Base-by-base conservation (phyloP, 176 grass and related monocot genomes). In the Luzula sylvatica region DNA sequence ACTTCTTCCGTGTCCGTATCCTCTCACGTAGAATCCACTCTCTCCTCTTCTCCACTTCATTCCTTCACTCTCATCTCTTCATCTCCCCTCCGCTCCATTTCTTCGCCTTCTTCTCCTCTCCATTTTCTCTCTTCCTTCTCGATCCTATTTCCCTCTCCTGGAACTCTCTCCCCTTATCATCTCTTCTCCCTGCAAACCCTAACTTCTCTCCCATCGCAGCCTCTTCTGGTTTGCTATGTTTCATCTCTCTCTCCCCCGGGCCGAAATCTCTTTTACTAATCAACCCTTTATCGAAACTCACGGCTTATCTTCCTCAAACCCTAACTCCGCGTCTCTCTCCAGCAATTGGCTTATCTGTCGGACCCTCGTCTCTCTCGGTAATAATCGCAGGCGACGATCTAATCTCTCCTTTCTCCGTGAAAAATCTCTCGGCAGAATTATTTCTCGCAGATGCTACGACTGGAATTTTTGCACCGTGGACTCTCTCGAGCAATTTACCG, bases 351-450 rank as follows among this genome's bases (percentile, higher is more conserved):
- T 75, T 96, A 53, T 61, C 90, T 7, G 81, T 73, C 0, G 75
- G 84, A 0, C 71, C 80, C 2, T 86, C 90, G 1, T 96, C 78
- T 40, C 80, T 96, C 65, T 73, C 82, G 24, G 77, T 66, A 11
- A 65, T 96, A 25, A 42, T 96, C 0, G 85, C 85, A 0, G 90
- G 90, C 2, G 90, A 96, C 15, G 74, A 96, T 44, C 70, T 96
- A 16, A 83, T 96, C 3, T 96, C 90, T 17, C 90, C 90, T 11
- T 96, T 96, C 60, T 85, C 90, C 1, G 90, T 96, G 26, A 96
- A 96, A 75, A 96, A 96, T 55, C 83, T 96, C 46, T 84, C 85
- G 7, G 74, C 85, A 6, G 90, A 96, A 62, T 69, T 82, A 18
- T 96, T 89, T 45, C 73, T 86, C 43, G 84, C 90, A 13, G 90